Percentiles rank a stretch among this genome's conserved stretches.
phyloP scores from a whole-genome alignment of 148 eudicot species.

The Camellia sinensis region DNA sequence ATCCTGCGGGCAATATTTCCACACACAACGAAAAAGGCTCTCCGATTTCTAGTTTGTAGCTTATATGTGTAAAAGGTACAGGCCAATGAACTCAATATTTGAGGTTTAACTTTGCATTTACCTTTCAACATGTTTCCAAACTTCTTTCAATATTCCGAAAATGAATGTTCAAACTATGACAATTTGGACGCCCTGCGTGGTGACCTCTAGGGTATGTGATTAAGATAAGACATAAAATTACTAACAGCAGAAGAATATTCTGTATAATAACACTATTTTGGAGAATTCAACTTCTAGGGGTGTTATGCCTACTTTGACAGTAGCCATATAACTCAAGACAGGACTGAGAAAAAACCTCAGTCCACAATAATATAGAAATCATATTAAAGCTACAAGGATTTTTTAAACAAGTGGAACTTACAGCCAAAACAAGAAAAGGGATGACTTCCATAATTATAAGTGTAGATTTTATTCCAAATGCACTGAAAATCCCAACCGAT shows the following conservation, averaged over 20 bases:
- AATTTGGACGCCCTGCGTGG: too few species aligned
- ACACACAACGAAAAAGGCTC: neutral
- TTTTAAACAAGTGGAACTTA: conserved; percentile 40
- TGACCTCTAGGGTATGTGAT: too few species aligned
- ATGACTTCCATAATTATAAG: conserved; percentile 99
- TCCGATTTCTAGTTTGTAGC: neutral
- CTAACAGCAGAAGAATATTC: neutral
- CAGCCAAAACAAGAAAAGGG: conserved; percentile 97
- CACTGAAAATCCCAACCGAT: conserved; percentile 98
- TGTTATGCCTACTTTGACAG: neutral
- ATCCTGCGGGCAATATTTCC: neutral
- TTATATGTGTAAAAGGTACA: neutral
- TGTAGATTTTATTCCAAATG: conserved; percentile 93
- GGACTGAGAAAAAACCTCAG: neutral
- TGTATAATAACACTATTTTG: neutral
- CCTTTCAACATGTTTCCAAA: too few species aligned
- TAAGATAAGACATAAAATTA: neutral
- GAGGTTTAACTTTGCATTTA: too few species aligned
- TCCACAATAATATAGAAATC: neutral
- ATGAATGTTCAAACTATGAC: too few species aligned
- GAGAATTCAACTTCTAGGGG: neutral
- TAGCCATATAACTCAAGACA: neutral
- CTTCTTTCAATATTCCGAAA: too few species aligned
- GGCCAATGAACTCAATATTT: too few species aligned
- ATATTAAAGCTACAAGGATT: neutral